Evolutionary conservation across 805 yeast genomes (phyloP), one percentile per base, ranked within the genome.

Genomic region (Tetrapisispora namnaoensis): DNA sequence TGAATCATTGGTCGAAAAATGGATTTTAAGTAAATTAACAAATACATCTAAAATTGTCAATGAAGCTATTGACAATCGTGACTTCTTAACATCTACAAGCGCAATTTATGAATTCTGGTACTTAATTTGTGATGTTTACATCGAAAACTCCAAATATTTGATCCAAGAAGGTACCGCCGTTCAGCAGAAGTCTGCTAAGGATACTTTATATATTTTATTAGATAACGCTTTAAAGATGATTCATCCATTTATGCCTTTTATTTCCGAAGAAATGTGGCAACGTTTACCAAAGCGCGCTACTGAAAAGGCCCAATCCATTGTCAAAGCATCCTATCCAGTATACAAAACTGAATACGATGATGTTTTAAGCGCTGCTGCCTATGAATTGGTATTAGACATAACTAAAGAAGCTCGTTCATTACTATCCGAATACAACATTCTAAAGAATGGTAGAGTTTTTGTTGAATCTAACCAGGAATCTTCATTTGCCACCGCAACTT

Each of bases 261-360:
- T 93, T 57, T 83, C 98, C 44, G 99, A 93, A 71, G 99, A 93
- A 75, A 80, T 93, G 86, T 93, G 97, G 97, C 99, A 93, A 74
- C 86, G 98, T 71, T 74, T 93, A 62, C 98, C 98, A 60, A 83
- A 85, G 62, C 82, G 96, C 65, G 76, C 79, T 8, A 71, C 80
- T 47, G 96, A 86, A 60, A 69, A 70, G 21, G 73, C 88, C 27
- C 72, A 68, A 46, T 77, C 96, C 20, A 88, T 93, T 66, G 82
- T 81, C 46, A 79, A 79, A 63, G 95, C 96, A 39, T 58, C 74
- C 45, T 93, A 81, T 73, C 99, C 99, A 49, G 77, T 69, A 48
- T 83, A 73, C 67, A 71, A 72, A 47, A 59, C 71, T 48, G 78
- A 77, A 48, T 86, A 79, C 53, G 80, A 79, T 64, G 80, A 90